Base-by-base conservation (phyloP, 306 rosid species). In the Senna tora region DNA sequence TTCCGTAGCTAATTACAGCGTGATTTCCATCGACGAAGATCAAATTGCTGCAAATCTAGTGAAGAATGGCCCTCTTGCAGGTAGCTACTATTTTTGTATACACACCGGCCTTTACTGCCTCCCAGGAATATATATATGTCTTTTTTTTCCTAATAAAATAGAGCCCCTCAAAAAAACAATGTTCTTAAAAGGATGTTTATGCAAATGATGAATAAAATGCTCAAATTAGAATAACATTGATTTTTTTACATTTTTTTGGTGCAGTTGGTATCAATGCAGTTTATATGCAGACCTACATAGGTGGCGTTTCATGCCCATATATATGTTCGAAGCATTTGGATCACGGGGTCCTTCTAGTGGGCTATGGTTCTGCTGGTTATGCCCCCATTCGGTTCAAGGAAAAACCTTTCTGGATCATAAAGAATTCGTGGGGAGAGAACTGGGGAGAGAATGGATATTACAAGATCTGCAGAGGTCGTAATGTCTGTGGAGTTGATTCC, bases 401-500 rank as follows among this genome's bases (percentile, higher is more conserved):
- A 6, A 94, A 94, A 71, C 85, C 97, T 5, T 94, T 73, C 84
- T 94, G 99, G 99, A 85, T 91, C 87, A 41, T 91, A 7, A 94
- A 94, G 89, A 94, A 94, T 42, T 94, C 97, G 2, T 95, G 97
- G 99, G 99, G 99, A 4, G 81, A 75, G 72, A 81, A 9, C 20
- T 91, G 99, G 99, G 99, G 99, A 68, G 93, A 95, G 61, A 20
- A 87, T 13, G 99, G 99, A 22, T 95, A 89, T 38, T 95, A 95
- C 92, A 84, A 84, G 66, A 87, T 95, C 77, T 95, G 99, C 81
- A 85, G 87, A 65, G 99, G 96, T 19, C 75, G 52, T 25, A 89
- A 91, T 54, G 58, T 79, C 17, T 95, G 99, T 68, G 99, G 99
- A 57, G 96, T 88, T 17, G 99, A 95, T 84, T 88, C 97, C 36